Conservation (phyloP, 176 grass and related monocot species). For the Tillandsia fasciculata region DNA sequence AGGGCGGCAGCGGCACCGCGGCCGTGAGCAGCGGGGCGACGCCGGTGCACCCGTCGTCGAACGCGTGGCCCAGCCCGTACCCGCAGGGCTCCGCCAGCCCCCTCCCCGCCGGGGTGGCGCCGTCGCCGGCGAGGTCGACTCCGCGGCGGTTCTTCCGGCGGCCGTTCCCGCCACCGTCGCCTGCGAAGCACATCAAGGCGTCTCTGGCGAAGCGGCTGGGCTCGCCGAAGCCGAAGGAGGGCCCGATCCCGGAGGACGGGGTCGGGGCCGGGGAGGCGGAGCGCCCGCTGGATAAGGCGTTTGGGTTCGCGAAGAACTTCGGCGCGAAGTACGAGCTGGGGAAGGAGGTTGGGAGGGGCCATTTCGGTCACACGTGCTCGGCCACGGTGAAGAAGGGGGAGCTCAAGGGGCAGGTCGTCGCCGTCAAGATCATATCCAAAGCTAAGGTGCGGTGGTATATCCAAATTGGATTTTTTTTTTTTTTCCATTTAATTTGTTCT, state of each 20-base stretch:
- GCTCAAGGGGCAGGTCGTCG: constrained; percentile 65
- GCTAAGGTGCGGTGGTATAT: constrained; percentile 57
- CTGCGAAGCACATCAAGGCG: constrained; percentile 87
- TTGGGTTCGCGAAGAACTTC: constrained; percentile 80
- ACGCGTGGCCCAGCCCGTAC: constrained; percentile 71
- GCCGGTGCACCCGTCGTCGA: constrained; percentile 18
- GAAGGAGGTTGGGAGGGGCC: constrained; percentile 94
- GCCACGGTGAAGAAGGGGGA: constrained; percentile 82
- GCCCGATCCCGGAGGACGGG: constrained; percentile 68
- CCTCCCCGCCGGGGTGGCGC: constrained; percentile 62
- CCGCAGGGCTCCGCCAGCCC: constrained; percentile 44
- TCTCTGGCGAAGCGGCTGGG: constrained; percentile 73
- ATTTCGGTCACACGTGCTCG: constrained; percentile 93
- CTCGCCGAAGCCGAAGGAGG: constrained; percentile 55
- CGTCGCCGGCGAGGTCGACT: constrained; percentile 77
- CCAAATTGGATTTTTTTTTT: constrained; percentile 8
- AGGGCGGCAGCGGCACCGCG: constrained; percentile 21
- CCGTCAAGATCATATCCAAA: constrained; percentile 96
- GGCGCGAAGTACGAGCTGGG: constrained; percentile 91
- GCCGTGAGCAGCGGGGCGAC: constrained; percentile 15
- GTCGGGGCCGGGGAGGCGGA: constrained; percentile 41
- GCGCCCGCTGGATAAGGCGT: constrained; percentile 79
- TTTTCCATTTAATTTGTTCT: constrained; percentile 17
- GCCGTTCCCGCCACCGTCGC: constrained; percentile 90
- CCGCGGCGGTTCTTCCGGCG: constrained; percentile 82